A percentile compares a stretch with the other conserved stretches of the same genome.
These are phyloP conservation scores for Neopestalotiopsis sp. DNA, from an alignment of 2,329 filamentous ascomycete species.

Conservation along the genomic window DNA sequence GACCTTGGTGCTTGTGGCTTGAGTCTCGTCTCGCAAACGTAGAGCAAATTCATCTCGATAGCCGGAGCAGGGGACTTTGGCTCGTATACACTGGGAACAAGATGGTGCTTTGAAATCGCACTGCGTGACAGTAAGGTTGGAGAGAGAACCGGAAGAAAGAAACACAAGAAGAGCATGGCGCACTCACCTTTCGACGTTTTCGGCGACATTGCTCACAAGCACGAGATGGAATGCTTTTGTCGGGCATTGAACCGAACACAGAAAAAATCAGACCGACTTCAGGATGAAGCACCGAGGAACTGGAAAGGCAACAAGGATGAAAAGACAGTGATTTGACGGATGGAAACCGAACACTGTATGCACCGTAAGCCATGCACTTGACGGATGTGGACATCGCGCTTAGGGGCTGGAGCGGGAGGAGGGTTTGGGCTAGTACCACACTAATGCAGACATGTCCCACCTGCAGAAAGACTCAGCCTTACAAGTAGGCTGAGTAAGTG, in stretches of 20 bases:
- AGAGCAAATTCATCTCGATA: background rate
- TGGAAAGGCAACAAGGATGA: background rate
- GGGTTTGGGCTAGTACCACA: background rate
- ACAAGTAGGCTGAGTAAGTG: background rate
- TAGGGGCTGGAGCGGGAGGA: background rate
- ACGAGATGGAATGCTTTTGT: background rate
- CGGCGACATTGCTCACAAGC: background rate
- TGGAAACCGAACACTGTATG: background rate
- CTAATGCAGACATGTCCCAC: background rate
- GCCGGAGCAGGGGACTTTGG: background rate
- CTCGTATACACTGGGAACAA: background rate
- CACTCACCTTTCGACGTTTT: background rate
- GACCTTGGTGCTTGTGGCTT: background rate
- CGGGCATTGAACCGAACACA: background rate
- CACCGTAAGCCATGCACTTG: background rate
- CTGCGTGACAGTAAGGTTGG: background rate
- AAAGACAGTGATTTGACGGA: background rate
- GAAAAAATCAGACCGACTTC: background rate
- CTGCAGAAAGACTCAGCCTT: background rate
- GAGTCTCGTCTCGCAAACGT: background rate
- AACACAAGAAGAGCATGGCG: background rate
- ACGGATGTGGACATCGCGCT: background rate
- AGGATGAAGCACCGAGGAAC: background rate
- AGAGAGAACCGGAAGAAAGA: background rate
- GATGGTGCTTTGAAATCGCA: background rate